Conservation (phyloP, 768 basidiomycete genomes). For the Kwoniella sp. region DNA sequence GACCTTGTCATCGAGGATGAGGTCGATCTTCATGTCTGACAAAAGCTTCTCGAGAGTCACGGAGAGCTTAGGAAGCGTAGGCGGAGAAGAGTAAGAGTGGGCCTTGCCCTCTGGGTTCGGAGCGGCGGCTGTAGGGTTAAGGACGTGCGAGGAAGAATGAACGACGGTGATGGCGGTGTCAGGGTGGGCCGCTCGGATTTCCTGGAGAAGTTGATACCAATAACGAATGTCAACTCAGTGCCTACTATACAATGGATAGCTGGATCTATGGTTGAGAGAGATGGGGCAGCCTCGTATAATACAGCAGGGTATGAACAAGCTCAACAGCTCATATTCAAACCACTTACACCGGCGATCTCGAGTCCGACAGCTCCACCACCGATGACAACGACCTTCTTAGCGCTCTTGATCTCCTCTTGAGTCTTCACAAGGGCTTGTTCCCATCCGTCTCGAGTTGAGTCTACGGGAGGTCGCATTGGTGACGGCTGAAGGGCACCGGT, state of each 20-base stretch:
- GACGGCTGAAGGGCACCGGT: conserved; percentile 43
- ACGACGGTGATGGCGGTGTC: conserved; percentile 38
- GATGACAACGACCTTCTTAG: conserved; percentile 64
- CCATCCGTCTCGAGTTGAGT: conserved; percentile 14
- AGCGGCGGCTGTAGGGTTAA: conserved; percentile 17
- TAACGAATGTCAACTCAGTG: not conserved
- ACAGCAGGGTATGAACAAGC: too few relatives aligned
- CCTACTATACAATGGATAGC: too few relatives aligned
- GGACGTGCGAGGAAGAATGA: conserved; percentile 28
- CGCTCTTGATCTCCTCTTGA: conserved; percentile 60
- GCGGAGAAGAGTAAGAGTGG: conserved; percentile 21
- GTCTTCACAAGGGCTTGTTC: conserved; percentile 43
- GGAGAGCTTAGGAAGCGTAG: conserved; percentile 28
- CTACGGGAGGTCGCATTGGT: conserved; percentile 34
- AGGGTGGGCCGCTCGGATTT: conserved; percentile 31
- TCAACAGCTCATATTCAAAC: not conserved
- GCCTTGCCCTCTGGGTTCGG: conserved; percentile 3
- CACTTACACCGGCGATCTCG: conserved; percentile 39
- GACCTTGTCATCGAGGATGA: conserved; percentile 30
- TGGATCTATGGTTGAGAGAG: too few relatives aligned
- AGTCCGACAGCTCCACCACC: conserved; percentile 75
- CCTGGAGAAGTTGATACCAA: conserved; percentile 11
- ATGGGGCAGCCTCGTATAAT: too few relatives aligned
- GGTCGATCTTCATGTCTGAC: conserved; percentile 28
- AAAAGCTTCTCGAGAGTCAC: conserved; percentile 28